Evolutionary conservation across 2,329 filamentous ascomycete genomes (phyloP), one percentile per base, ranked within the genome.

Genomic region (Penicillium sp.): DNA sequence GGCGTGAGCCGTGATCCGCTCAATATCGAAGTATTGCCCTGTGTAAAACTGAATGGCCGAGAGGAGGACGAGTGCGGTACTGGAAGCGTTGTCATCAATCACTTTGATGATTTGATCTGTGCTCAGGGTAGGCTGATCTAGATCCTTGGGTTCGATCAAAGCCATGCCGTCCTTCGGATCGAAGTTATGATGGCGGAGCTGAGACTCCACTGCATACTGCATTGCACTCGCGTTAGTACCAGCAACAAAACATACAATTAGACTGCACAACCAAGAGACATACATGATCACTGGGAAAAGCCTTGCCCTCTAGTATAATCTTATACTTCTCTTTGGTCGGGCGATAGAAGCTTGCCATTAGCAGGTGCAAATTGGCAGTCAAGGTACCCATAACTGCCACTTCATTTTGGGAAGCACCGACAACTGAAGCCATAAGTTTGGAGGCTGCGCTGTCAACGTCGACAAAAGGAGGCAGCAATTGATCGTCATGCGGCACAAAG

Each of bases 31-130:
- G 56, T 89, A 85, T 73, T 97, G 93, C 54, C 92, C 92, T 0
- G 89, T 94, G 77, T 96, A 96, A 79, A 92, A 97, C 72, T 97
- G 92, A 42, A 97, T 89, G 10, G 90, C 93, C 0, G 92, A 91
- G 0, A 97, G 84, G 5, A 96, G 83, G 0, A 96, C 77, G 9
- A 97, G 76, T 1, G 91, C 90, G 0, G 90, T 87, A 6, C 84
- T 84, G 1, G 85, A 81, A 45, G 88, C 89, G 69, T 96, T 87
- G 58, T 86, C 78, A 60, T 92, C 88, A 63, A 96, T 96, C 4
- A 85, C 79, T 8, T 83, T 80, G 10, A 94, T 79, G 41, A 96
- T 89, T 61, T 87, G 80, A 44, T 88, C 82, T 0, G 89, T 96
- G 1, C 83, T 81, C 49, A 96, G 81, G 58, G 86, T 83, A n/a